phyloP scores from a whole-genome alignment of 176 grass and related monocot genomes.

The Musa itinerans region DNA sequence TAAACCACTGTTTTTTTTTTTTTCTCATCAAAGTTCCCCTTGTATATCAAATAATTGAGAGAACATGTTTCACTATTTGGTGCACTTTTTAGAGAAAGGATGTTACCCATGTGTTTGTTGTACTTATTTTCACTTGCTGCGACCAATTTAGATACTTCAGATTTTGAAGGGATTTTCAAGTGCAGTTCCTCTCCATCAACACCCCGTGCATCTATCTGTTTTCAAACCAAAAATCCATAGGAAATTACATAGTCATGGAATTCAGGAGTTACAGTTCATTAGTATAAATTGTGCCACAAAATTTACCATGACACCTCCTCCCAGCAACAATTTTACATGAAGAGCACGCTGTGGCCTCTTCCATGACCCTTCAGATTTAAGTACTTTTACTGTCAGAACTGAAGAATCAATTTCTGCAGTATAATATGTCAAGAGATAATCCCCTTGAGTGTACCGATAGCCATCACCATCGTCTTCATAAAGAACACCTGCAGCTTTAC shows the following conservation, averaged over 20 bases:
- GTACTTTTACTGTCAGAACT: slow-evolving; percentile 49
- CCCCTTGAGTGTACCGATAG: slow-evolving; percentile 55
- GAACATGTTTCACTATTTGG: neutral
- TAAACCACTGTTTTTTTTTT: neutral
- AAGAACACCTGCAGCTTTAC: slow-evolving; percentile 78
- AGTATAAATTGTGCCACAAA: slow-evolving; percentile 3
- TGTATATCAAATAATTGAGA: neutral
- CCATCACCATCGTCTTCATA: slow-evolving; percentile 93
- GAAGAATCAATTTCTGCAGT: slow-evolving; percentile 52
- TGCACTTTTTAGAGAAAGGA: neutral
- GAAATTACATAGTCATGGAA: neutral
- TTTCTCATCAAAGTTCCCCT: neutral
- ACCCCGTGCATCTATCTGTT: slow-evolving; percentile 57
- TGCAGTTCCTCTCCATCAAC: slow-evolving; percentile 69
- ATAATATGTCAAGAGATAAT: slow-evolving; percentile 80
- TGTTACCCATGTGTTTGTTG: slow-evolving; percentile 51
- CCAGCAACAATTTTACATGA: slow-evolving; percentile 62
- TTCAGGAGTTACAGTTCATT: slow-evolving; percentile 2
- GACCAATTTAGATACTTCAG: slow-evolving; percentile 49
- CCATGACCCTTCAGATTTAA: slow-evolving; percentile 62
- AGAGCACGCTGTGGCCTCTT: slow-evolving; percentile 50
- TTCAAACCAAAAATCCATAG: slow-evolving; percentile 11
- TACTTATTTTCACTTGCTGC: slow-evolving; percentile 46
- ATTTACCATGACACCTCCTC: slow-evolving; percentile 71
- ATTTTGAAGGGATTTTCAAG: slow-evolving; percentile 52